phyloP scores from a whole-genome alignment of 768 basidiomycete species.

The Termitomyces sp. region DNA sequence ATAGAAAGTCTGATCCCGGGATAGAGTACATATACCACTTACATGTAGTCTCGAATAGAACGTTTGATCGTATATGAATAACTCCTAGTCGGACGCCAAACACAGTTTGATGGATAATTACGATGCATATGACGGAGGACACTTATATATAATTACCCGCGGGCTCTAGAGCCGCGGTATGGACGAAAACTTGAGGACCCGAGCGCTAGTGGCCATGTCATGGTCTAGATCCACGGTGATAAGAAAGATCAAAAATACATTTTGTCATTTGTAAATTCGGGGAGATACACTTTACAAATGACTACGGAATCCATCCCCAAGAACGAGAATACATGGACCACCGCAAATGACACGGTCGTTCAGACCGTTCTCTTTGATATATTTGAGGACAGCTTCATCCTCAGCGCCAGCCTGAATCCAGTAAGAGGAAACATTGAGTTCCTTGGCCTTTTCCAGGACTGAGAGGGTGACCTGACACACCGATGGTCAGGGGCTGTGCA shows the following conservation, averaged over 20 bases:
- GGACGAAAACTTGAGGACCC: neutral
- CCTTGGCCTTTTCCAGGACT: conserved; percentile 61
- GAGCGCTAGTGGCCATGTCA: neutral
- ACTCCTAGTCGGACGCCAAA: conserved; percentile 6
- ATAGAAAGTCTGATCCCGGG: conserved; percentile 9
- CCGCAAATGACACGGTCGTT: conserved; percentile 69
- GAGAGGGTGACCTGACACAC: conserved; percentile 58
- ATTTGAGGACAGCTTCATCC: conserved; percentile 56
- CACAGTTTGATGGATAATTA: conserved; percentile 5
- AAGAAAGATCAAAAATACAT: neutral
- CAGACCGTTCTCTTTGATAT: conserved; percentile 61
- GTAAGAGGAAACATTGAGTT: conserved; percentile 64
- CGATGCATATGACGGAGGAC: neutral
- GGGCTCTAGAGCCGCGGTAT: conserved; percentile 8
- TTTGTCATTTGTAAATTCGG: neutral
- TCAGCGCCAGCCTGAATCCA: conserved; percentile 93
- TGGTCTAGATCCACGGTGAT: conserved; percentile 11
- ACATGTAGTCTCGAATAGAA: neutral
- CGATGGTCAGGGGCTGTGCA: neutral
- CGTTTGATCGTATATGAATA: conserved; percentile 6
- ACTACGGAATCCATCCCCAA: conserved; percentile 57
- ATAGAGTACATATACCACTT: neutral
- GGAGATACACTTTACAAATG: conserved; percentile 16
- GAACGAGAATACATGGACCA: conserved; percentile 78
- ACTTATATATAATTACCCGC: too few species aligned